phyloP scores from a whole-genome alignment of 345 rosid genomes.

The Lepidium didymum region DNA sequence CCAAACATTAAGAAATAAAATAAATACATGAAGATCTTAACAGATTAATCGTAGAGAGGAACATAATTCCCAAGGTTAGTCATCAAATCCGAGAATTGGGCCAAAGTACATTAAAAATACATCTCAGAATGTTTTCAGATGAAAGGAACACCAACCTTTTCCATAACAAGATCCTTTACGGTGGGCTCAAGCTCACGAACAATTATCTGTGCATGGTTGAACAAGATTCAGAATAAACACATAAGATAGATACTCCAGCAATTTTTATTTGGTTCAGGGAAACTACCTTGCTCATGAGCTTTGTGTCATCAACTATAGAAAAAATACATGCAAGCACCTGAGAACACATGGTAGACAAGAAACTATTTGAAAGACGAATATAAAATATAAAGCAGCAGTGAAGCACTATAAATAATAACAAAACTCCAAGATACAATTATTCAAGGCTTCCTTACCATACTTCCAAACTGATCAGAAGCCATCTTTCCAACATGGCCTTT shows the following conservation, averaged over 20 bases:
- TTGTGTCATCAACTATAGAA: conserved; percentile 88
- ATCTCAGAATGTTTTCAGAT: not conserved
- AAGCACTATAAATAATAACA: not conserved
- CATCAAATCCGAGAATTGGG: not conserved
- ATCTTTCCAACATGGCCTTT: conserved; percentile 58
- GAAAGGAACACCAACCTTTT: conserved; percentile 51
- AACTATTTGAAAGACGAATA: not conserved
- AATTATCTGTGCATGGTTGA: conserved; percentile 47
- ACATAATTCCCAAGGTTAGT: not conserved
- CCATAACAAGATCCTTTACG: conserved; percentile 61
- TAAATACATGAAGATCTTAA: not conserved
- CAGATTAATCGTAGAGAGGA: not conserved
- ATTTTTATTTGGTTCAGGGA: not conserved
- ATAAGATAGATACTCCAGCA: not conserved
- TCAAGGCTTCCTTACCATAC: conserved; percentile 47
- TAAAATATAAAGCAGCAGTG: not conserved
- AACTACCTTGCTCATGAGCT: conserved; percentile 71
- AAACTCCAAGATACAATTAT: not conserved
- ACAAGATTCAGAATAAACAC: conserved; percentile 13
- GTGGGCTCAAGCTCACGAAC: conserved; percentile 60
- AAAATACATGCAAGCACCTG: conserved; percentile 75
- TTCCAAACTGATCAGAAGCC: conserved; percentile 70
- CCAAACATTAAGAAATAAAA: not conserved
- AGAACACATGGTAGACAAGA: conserved; percentile 6
- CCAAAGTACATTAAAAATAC: not conserved